Percentiles rank a stretch among this genome's conserved stretches.
Conservation (phyloP, 805 yeast species). For the Saccharomycopsis fibuligera region DNA sequence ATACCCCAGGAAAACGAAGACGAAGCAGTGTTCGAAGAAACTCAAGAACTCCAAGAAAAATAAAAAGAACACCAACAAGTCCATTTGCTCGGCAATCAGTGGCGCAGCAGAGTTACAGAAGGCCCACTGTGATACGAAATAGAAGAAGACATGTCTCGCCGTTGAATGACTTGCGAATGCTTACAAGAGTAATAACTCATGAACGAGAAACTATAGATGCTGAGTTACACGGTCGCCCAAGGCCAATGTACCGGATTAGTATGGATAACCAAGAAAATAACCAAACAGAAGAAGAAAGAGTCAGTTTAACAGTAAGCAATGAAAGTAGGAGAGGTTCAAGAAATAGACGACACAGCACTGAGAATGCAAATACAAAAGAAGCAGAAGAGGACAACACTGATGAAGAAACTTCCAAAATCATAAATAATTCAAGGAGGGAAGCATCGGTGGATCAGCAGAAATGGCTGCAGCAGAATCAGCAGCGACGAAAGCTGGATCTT, state of each 20-base stretch:
- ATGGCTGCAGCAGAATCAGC: background rate
- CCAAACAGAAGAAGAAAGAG: too few relatives aligned
- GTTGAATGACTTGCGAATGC: conserved; percentile 10
- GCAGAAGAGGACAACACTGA: too few relatives aligned
- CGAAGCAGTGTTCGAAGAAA: background rate
- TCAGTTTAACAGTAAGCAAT: too few relatives aligned
- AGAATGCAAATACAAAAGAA: background rate
- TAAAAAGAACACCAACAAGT: conserved; percentile 5
- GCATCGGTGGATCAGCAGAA: background rate
- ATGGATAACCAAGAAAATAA: too few relatives aligned
- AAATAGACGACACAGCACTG: too few relatives aligned
- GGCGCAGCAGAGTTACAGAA: background rate
- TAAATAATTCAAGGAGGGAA: background rate
- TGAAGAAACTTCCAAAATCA: background rate
- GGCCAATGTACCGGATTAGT: too few relatives aligned
- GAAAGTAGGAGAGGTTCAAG: too few relatives aligned
- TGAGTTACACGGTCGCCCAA: background rate
- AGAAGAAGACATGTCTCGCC: conserved; percentile 2
- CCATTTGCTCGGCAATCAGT: conserved; percentile 14
- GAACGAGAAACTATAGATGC: conserved; percentile 12
- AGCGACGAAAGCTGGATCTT: background rate
- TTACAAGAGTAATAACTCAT: conserved; percentile 14
- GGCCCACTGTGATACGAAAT: background rate
- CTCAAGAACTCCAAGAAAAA: background rate
- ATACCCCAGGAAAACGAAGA: background rate